Evolutionary conservation across 1,284 basidiomycete genomes (phyloP).

Genomic region (Earliella scabrosa): DNA sequence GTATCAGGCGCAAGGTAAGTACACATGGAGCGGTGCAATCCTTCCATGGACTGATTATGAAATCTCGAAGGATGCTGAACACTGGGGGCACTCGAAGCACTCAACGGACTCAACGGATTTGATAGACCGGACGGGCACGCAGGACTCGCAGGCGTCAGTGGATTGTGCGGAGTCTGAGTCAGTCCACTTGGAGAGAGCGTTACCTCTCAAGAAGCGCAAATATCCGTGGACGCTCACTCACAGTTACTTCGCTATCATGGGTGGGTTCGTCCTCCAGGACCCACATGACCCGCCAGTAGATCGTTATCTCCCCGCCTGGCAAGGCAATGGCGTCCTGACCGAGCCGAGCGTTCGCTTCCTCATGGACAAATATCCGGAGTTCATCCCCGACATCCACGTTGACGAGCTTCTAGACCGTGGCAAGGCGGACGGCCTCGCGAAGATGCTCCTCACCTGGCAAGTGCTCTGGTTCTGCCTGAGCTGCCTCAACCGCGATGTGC

Average conservation of each 20-base stretch:
- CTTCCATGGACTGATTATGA: no score
- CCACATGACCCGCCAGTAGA: not conserved
- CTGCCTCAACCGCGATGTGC: slow-evolving; percentile 22
- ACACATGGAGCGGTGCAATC: no score
- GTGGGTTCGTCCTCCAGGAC: slow-evolving; percentile 25
- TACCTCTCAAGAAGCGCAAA: no score
- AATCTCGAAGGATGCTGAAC: no score
- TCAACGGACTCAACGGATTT: no score
- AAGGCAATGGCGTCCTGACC: not conserved
- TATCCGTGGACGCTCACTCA: slow-evolving; percentile 4
- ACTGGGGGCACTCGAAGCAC: no score
- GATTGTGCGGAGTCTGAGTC: no score
- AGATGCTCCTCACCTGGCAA: slow-evolving; percentile 28
- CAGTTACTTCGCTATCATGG: slow-evolving; percentile 27
- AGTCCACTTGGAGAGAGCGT: no score
- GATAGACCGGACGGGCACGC: no score
- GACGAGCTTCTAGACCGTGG: slow-evolving; percentile 29
- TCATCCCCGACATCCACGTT: slow-evolving; percentile 19
- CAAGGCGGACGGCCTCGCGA: slow-evolving; percentile 29
- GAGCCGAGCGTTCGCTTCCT: no score
- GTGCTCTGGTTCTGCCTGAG: slow-evolving; percentile 30
- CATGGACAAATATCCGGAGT: slow-evolving; percentile 16
- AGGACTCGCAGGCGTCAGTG: no score
- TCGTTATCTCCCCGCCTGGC: slow-evolving; percentile 10
- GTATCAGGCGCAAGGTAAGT: no score